phyloP scores from a whole-genome alignment of 2,329 filamentous ascomycete species.

The Cladosporium sp. region DNA sequence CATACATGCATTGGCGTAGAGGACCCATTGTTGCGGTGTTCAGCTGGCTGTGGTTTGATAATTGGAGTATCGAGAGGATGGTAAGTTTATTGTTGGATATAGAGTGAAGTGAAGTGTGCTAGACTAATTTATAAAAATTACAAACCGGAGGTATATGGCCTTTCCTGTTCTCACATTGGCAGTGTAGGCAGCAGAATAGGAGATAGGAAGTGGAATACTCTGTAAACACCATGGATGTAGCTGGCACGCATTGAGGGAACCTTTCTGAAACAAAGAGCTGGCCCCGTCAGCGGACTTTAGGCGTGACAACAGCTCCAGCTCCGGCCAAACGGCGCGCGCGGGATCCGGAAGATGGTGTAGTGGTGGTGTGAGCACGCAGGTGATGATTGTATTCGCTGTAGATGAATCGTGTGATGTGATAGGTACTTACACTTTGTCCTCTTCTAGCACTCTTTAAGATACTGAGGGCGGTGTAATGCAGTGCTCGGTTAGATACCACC shows the following conservation, averaged over 20 bases:
- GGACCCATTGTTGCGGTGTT: background rate
- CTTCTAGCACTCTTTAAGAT: no score
- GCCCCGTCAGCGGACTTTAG: background rate
- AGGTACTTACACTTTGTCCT: no score
- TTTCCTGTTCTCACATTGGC: background rate
- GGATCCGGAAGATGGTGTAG: background rate
- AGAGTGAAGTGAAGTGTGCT: background rate
- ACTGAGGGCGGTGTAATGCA: no score
- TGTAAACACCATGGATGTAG: background rate
- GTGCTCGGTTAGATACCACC: no score
- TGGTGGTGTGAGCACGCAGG: no score
- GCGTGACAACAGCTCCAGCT: background rate
- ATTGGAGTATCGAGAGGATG: no score
- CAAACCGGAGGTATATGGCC: background rate
- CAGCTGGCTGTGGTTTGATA: background rate
- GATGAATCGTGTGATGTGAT: no score
- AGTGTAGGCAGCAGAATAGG: conserved; percentile 4
- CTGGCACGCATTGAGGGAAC: background rate
- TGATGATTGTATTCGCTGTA: no score
- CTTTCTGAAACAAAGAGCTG: background rate
- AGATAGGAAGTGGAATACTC: background rate
- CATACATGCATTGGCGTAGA: conserved; percentile 8
- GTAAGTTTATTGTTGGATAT: background rate
- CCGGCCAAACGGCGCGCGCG: background rate
- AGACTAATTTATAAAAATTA: background rate